These are phyloP conservation scores for Moricandia arvensis DNA, from an alignment of 345 rosid species.

Conservation along the genomic window DNA sequence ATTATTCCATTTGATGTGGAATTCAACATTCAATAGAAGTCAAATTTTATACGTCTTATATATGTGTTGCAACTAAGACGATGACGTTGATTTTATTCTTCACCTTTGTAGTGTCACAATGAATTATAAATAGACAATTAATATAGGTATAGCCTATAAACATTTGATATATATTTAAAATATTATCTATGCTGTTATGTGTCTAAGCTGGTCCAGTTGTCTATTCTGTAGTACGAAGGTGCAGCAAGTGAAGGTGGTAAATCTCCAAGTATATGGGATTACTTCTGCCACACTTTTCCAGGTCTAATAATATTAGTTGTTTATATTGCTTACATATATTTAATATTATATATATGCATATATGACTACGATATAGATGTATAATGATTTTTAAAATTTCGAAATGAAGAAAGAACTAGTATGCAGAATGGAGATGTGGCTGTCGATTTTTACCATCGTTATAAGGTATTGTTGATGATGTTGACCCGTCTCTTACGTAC, in stretches of 20 bases:
- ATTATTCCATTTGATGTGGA: not conserved
- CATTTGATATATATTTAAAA: too few species aligned
- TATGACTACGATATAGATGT: not conserved
- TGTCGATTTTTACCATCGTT: constrained; percentile 44
- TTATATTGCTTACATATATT: not conserved
- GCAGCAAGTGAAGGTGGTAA: constrained; percentile 39
- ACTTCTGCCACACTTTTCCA: constrained; percentile 37
- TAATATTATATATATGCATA: not conserved
- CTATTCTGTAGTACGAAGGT: constrained; percentile 34
- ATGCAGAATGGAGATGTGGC: constrained; percentile 51
- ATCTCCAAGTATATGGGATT: constrained; percentile 38
- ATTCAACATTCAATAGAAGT: not conserved
- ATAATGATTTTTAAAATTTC: not conserved
- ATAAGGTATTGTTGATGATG: constrained; percentile 33
- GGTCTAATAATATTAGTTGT: constrained; percentile 3
- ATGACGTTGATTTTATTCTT: constrained; percentile 2
- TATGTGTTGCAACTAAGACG: not conserved
- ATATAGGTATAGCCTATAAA: too few species aligned
- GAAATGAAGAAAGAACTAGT: constrained; percentile 41
- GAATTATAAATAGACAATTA: not conserved
- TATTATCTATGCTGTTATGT: too few species aligned
- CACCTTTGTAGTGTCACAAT: not conserved
- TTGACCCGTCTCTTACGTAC: not conserved
- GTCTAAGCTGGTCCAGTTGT: not conserved
- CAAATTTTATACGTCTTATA: not conserved